These are phyloP conservation scores for Cercophora samala DNA, from an alignment of 495 filamentous ascomycete species.

Conservation along the genomic window DNA sequence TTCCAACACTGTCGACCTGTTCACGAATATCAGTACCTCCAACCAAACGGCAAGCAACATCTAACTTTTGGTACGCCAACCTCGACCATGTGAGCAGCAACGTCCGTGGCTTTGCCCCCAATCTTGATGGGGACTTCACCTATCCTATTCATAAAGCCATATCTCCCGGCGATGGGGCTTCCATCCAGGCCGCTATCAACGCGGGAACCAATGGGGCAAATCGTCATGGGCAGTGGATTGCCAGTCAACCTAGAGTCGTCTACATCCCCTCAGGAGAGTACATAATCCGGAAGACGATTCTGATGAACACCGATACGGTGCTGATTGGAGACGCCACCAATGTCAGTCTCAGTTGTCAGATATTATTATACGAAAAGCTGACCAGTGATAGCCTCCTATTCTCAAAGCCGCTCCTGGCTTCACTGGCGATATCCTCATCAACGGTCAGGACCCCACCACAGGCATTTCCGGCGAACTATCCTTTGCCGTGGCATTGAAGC, in stretches of 20 bases:
- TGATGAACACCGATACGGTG: slow-evolving; percentile 56
- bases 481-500: slow-evolving; percentile 65
- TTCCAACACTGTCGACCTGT: too few relatives aligned
- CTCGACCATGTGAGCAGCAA: slow-evolving; percentile 33
- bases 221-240: slow-evolving; percentile 37
- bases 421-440: slow-evolving; percentile 36
- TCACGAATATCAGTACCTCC: too few relatives aligned
- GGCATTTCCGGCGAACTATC: slow-evolving; percentile 32
- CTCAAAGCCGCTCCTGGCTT: slow-evolving; percentile 57
- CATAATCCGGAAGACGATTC: slow-evolving; percentile 53
- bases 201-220: slow-evolving; percentile 32
- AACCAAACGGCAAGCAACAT: too few relatives aligned
- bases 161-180: slow-evolving; percentile 30
- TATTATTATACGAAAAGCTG: slow-evolving; percentile 5
- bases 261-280: slow-evolving; percentile 66
- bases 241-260: slow-evolving; percentile 51
- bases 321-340: slow-evolving; percentile 65
- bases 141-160: slow-evolving; percentile 39
- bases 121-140: slow-evolving; percentile 34
- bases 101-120: slow-evolving; percentile 37
- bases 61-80: slow-evolving; percentile 35
- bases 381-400: slow-evolving; percentile 43
- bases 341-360: slow-evolving; percentile 29
- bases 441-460: slow-evolving; percentile 42
- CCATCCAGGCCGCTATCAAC: slow-evolving; percentile 35